Evolutionary conservation across 192 early-diverging fungal genomes (phyloP).

Genomic region (Paraglomus brasilianum): DNA sequence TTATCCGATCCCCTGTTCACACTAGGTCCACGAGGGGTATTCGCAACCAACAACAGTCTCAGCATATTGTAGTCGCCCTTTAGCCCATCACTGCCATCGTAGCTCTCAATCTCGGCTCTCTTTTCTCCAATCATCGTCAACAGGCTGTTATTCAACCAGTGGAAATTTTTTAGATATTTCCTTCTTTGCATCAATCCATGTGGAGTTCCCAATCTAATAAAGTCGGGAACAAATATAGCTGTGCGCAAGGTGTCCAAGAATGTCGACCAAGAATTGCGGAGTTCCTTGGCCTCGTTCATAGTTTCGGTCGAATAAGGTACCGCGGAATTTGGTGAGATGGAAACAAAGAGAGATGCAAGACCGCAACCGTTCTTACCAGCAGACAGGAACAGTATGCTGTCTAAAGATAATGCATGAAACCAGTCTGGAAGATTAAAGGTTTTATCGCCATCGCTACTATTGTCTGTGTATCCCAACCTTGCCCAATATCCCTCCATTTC

Average conservation of each 20-base stretch:
- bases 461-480: neutral
- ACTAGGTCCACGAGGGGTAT: conserved; percentile 17
- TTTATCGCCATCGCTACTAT: neutral
- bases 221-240: neutral
- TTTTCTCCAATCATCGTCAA: neutral
- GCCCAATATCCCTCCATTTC: conserved; percentile 27
- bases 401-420: neutral
- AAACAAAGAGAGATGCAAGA: no score
- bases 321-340: neutral
- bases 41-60: conserved; percentile 20
- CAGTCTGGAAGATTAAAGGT: conserved; percentile 21
- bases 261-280: neutral
- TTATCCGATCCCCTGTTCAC: neutral
- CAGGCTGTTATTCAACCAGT: neutral
- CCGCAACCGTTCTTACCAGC: neutral
- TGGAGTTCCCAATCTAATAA: conserved; percentile 7
- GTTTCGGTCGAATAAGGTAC: neutral
- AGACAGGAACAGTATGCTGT: neutral
- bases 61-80: conserved; percentile 3
- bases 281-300: neutral
- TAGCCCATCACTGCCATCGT: neutral
- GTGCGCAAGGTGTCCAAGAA: neutral
- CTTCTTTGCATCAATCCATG: neutral
- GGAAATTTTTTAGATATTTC: conserved; percentile 2
- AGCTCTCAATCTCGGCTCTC: conserved; percentile 21